Percentiles rank a stretch among this genome's conserved stretches.
Evolutionary conservation across 2,329 filamentous ascomycete species (phyloP).

Genomic region (Phaeosphaeria sp.): DNA sequence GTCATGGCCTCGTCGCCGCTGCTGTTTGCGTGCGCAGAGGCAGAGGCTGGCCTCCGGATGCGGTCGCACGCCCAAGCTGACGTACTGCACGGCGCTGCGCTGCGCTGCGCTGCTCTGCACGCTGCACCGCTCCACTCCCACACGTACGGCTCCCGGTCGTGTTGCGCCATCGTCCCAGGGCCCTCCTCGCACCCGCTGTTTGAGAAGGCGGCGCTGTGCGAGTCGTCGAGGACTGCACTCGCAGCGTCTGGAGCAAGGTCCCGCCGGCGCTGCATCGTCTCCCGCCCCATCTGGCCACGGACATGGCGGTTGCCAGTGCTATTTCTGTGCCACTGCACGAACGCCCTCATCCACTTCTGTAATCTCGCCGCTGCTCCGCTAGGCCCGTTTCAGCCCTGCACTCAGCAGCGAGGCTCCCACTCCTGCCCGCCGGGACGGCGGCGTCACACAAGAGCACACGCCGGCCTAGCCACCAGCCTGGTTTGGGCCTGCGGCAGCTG

Average conservation of each 20-base stretch:
- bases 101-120: neutral
- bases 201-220: constrained; percentile 19
- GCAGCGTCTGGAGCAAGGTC: constrained; percentile 16
- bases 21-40: neutral
- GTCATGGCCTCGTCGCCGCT: neutral
- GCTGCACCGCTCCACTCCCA: neutral
- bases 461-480: constrained; percentile 40
- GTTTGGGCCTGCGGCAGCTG: constrained; percentile 42
- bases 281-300: constrained; percentile 11
- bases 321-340: constrained; percentile 32
- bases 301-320: constrained; percentile 18
- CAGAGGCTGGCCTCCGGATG: neutral
- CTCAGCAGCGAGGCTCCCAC: constrained; percentile 27
- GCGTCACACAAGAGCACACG: constrained; percentile 28
- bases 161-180: neutral
- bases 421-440: constrained; percentile 35
- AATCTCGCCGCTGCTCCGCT: constrained; percentile 32
- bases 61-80: neutral
- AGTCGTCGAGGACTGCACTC: neutral
- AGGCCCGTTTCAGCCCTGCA: constrained; percentile 26
- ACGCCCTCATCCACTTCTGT: constrained; percentile 28
- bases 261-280: constrained; percentile 28
- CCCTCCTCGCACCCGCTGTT: constrained; percentile 22
- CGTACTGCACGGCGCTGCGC: neutral
- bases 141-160: neutral